These are phyloP conservation scores for Triglochin maritima DNA, from an alignment of 106 monocot species.

Conservation along the genomic window DNA sequence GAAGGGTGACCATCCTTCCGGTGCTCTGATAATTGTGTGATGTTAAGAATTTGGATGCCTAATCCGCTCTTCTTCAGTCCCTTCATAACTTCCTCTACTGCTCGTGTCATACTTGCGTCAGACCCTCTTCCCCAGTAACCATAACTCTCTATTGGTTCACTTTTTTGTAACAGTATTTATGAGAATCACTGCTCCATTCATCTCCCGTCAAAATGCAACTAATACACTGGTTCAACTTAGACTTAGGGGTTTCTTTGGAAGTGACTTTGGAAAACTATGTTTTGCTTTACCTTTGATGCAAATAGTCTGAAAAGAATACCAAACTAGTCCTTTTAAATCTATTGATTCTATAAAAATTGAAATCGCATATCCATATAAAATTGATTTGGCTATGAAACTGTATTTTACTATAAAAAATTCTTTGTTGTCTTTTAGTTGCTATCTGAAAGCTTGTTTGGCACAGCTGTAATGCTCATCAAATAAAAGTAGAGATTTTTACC, in stretches of 20 bases:
- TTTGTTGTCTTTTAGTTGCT: neutral
- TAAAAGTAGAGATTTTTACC: constrained; percentile 14
- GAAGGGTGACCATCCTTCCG: constrained; percentile 65
- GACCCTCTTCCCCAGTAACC: constrained; percentile 29
- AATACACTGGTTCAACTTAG: neutral
- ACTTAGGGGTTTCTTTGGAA: neutral
- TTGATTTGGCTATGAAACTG: too few relatives aligned
- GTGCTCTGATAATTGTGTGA: constrained; percentile 69
- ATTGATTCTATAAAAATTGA: too few relatives aligned
- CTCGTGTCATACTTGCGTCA: constrained; percentile 25
- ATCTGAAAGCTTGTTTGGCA: neutral
- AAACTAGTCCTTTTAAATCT: too few relatives aligned
- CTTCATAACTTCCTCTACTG: constrained; percentile 10
- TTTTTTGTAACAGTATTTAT: constrained; percentile 45
- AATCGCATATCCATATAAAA: too few relatives aligned
- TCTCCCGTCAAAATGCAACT: constrained; percentile 22
- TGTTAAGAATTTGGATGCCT: constrained; percentile 44
- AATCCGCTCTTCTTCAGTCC: constrained; percentile 36
- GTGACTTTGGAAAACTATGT: too few relatives aligned
- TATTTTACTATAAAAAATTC: too few relatives aligned
- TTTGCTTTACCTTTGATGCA: too few relatives aligned
- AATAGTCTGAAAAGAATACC: too few relatives aligned
- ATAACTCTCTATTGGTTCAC: constrained; percentile 28
- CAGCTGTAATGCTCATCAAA: neutral
- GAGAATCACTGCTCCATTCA: constrained; percentile 29